A percentile compares a stretch with the other conserved stretches of the same genome.
Evolutionary conservation across 179 eudicot species (phyloP).

Genomic region (Silene vulgaris): DNA sequence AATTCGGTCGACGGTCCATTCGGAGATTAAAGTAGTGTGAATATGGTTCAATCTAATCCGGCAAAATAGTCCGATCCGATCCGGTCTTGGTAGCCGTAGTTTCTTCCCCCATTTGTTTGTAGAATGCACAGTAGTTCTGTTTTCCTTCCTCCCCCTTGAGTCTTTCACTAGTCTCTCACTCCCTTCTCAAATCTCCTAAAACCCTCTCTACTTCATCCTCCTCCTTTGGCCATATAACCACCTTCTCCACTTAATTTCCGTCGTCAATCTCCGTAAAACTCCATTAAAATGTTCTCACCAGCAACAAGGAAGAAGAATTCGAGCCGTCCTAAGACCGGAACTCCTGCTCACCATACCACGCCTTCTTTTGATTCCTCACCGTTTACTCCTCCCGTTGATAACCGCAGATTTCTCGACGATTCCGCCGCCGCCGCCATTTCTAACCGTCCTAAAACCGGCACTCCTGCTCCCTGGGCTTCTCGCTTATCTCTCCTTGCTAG

Average conservation of each 20-base stretch:
- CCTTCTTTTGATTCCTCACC: slow-evolving; percentile 37
- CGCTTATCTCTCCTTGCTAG: slow-evolving; percentile 82
- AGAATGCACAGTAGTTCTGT: too few relatives aligned
- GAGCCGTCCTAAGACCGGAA: neutral
- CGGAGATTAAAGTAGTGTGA: too few relatives aligned
- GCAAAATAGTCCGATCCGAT: too few relatives aligned
- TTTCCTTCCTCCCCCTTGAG: too few relatives aligned
- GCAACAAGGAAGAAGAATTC: slow-evolving; percentile 43
- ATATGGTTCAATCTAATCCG: too few relatives aligned
- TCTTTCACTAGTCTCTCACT: too few relatives aligned
- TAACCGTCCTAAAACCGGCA: slow-evolving; percentile 79
- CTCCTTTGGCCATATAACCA: too few relatives aligned
- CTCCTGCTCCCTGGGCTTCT: slow-evolving; percentile 95
- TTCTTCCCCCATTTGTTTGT: too few relatives aligned
- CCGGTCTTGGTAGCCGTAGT: too few relatives aligned
- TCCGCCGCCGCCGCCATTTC: slow-evolving; percentile 22
- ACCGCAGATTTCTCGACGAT: slow-evolving; percentile 27
- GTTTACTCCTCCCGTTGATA: slow-evolving; percentile 42
- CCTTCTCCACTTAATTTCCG: neutral
- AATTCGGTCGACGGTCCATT: too few relatives aligned
- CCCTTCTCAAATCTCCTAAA: neutral
- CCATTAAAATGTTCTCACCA: slow-evolving; percentile 62
- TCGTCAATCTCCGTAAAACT: neutral
- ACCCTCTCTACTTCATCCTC: neutral
- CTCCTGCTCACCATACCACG: neutral